phyloP scores from a whole-genome alignment of 1,139 yeast genomes.

The Zygosaccharomyces pseudobailii region DNA sequence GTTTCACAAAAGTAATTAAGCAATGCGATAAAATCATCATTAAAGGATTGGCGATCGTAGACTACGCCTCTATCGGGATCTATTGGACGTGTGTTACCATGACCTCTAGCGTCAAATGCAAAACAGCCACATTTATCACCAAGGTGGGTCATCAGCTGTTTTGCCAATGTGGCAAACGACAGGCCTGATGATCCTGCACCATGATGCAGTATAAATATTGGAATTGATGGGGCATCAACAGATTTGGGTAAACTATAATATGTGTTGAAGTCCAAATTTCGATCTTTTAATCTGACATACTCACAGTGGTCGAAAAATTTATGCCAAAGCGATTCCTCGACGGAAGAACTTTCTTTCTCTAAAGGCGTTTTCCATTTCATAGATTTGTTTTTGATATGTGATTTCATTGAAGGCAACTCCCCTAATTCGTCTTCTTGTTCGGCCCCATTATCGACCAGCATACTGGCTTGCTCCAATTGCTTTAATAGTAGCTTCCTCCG shows the following conservation, averaged over 20 bases:
- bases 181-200: constrained; percentile 93
- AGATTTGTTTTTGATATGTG: neutral
- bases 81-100: constrained; percentile 49
- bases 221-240: constrained; percentile 35
- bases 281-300: constrained; percentile 22
- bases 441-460: constrained; percentile 2
- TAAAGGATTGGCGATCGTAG: constrained; percentile 49
- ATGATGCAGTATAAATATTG: constrained; percentile 74
- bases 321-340: constrained; percentile 32
- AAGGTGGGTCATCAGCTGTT: constrained; percentile 31
- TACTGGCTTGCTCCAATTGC: constrained; percentile 13
- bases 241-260: constrained; percentile 54
- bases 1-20: constrained; percentile 37
- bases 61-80: constrained; percentile 33
- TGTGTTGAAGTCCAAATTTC: constrained; percentile 45
- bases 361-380: neutral
- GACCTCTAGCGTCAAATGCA: constrained; percentile 79
- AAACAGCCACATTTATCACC: constrained; percentile 48
- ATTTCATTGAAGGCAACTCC: constrained; percentile 9
- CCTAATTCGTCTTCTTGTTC: constrained; percentile 10
- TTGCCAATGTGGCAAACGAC: constrained; percentile 60
- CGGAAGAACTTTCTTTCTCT: neutral
- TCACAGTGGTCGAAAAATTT: constrained; percentile 40
- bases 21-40: constrained; percentile 52
- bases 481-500: constrained; percentile 16